These are phyloP conservation scores for Entomophthora muscae DNA, from an alignment of 371 early-diverging fungal genomes.

Conservation along the genomic window DNA sequence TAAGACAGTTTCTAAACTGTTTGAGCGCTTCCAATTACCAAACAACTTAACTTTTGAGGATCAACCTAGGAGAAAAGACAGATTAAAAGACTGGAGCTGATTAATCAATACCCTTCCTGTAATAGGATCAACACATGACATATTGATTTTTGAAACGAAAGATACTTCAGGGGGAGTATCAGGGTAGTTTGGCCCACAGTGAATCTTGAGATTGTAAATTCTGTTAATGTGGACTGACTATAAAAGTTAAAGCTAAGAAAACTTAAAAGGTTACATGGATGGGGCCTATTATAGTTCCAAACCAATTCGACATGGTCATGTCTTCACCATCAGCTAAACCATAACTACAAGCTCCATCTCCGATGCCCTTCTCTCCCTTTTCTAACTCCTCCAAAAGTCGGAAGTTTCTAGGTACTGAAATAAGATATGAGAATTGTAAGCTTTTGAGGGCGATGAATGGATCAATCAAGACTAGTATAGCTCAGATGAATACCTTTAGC, in stretches of 20 bases:
- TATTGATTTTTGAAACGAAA: constrained; percentile 70
- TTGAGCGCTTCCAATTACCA: constrained; percentile 61
- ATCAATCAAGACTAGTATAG: too few species aligned
- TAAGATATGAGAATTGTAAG: too few species aligned
- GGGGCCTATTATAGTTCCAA: constrained; percentile 93
- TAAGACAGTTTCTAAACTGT: constrained; percentile 71
- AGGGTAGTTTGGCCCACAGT: constrained; percentile 77
- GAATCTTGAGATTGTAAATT: constrained; percentile 70
- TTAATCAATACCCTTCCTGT: constrained; percentile 43
- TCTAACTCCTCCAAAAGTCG: constrained; percentile 92
- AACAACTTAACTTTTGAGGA: constrained; percentile 36
- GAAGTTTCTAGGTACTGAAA: constrained; percentile 85
- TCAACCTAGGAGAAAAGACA: constrained; percentile 38
- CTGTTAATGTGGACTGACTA: constrained; percentile 88
- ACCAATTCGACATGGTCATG: constrained; percentile 70
- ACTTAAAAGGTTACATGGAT: constrained; percentile 38
- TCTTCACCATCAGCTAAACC: constrained; percentile 82
- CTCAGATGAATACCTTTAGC: too few species aligned
- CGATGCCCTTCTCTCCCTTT: constrained; percentile 91
- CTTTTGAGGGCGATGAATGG: too few species aligned
- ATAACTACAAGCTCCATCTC: constrained; percentile 86
- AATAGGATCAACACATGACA: constrained; percentile 70
- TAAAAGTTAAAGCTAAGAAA: neutral
- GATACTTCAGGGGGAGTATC: constrained; percentile 55
- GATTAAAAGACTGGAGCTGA: neutral